phyloP scores from a whole-genome alignment of 306 rosid species.

The Cucurbita argyrosperma region DNA sequence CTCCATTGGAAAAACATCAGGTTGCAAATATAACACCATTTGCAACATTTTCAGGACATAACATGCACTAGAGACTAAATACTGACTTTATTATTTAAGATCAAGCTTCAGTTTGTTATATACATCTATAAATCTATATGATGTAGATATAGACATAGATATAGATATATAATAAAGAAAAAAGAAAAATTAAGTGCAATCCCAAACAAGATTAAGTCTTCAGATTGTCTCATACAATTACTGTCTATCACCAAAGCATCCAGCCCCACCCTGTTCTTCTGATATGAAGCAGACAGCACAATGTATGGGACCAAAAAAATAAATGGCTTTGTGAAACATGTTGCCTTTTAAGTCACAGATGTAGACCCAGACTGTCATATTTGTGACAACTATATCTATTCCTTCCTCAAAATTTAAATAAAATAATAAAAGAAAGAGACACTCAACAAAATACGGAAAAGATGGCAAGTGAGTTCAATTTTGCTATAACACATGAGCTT shows the following conservation, averaged over 20 bases:
- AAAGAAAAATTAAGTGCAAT: neutral
- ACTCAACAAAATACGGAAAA: neutral
- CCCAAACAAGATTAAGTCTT: neutral
- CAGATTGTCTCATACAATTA: neutral
- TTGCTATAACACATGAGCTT: neutral
- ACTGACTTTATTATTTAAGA: neutral
- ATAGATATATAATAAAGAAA: neutral
- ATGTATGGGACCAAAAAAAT: neutral
- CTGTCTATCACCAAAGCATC: neutral
- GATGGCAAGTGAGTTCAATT: neutral
- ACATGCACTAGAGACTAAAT: neutral
- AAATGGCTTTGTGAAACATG: constrained; percentile 2
- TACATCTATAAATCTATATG: no score
- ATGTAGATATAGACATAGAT: no score
- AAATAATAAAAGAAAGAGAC: neutral
- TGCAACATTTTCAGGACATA: neutral
- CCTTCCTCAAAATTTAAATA: constrained; percentile 1
- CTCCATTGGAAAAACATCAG: neutral
- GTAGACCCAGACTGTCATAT: neutral
- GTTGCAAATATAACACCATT: neutral
- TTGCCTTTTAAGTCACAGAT: neutral
- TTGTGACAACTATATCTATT: neutral
- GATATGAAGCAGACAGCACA: neutral
- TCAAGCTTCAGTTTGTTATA: no score
- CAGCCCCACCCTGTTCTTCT: constrained; percentile 6